Percentiles rank a stretch among this genome's conserved stretches.
phyloP scores from a whole-genome alignment of 768 basidiomycete genomes.

The Mycena latifolia region DNA sequence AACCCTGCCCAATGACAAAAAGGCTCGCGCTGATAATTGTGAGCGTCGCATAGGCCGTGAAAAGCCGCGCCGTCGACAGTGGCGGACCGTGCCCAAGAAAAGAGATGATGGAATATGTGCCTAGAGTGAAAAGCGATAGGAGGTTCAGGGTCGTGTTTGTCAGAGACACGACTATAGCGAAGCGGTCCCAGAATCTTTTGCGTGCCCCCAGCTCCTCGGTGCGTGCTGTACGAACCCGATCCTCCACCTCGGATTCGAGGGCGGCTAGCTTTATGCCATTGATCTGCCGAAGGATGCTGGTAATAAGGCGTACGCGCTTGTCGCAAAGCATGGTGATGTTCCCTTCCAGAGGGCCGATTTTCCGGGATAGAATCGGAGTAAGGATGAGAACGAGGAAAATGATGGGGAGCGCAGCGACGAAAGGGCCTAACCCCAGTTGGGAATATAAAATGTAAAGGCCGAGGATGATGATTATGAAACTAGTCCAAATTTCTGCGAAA shows the following conservation, averaged over 20 bases:
- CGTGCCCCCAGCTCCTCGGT: slow-evolving; percentile 27
- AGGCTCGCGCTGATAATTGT: slow-evolving; percentile 26
- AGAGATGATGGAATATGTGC: slow-evolving; percentile 28
- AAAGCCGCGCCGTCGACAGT: slow-evolving; percentile 29
- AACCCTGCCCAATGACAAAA: slow-evolving; percentile 26
- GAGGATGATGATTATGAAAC: slow-evolving; percentile 27
- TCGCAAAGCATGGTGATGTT: slow-evolving; percentile 26
- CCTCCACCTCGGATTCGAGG: slow-evolving; percentile 27
- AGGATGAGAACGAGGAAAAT: slow-evolving; percentile 24
- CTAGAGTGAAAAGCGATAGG: slow-evolving; percentile 22
- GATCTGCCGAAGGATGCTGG: slow-evolving; percentile 28
- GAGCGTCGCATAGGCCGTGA: slow-evolving; percentile 32
- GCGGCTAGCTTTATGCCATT: slow-evolving; percentile 30
- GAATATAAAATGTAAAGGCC: slow-evolving; percentile 27
- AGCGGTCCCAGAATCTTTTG: slow-evolving; percentile 29
- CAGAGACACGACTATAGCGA: slow-evolving; percentile 23
- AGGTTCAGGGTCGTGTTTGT: slow-evolving; percentile 26
- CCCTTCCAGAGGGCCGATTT: slow-evolving; percentile 28
- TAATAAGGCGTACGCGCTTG: slow-evolving; percentile 28
- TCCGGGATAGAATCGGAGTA: slow-evolving; percentile 26
- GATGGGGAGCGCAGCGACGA: slow-evolving; percentile 21
- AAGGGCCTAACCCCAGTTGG: slow-evolving; percentile 18
- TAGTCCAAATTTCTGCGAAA: slow-evolving; percentile 26
- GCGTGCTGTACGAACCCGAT: slow-evolving; percentile 23
- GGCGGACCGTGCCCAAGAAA: slow-evolving; percentile 23